Base-by-base conservation (phyloP, 768 basidiomycete species). In the Amanita muscaria region DNA sequence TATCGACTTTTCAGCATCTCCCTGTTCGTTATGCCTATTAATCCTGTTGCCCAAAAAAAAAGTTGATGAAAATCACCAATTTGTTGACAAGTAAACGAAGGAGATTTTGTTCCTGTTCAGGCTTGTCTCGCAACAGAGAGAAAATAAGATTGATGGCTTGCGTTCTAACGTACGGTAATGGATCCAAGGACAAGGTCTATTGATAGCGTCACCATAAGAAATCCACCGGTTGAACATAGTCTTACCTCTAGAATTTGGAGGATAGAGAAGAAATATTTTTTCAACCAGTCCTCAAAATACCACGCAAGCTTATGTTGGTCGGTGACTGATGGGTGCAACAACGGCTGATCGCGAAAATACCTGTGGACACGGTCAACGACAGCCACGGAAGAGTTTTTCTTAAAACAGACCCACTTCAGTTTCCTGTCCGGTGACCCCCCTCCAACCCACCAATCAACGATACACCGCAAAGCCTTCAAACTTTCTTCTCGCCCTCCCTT, bases 391-490 rank as follows among this genome's bases (percentile, higher is more conserved):
- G 14, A 40, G 24, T 48, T 21, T 10, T 10, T 32, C 12, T 24
- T 40, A 19, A 34, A 11, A 69, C 80, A 34, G 11, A 69, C 80
- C 41, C 49, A 92, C 88, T 75, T 88, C 19, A 97, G 73, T 59
- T 98, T 98, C 49, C 88, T 70, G 47, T 74, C 69, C 0, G 91
- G 88, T 15, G 81, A 87, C n/a, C 90, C 90, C 18, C 92, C 93
- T 24, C 91, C 92, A 36, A 86, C 76, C 90, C 92, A 96, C 92
- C 94, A 97, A 74, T 98, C 94, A 24, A 88, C 82, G 47, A 99
- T 72, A 49, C 92, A 94, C 33, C 93, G 73, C 44, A 94, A 58
- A 2, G 93, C 92, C 51, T 93, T 91, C 34, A 96, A 60, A 53
- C 86, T 81, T 66, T 97, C 93, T 40, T 92, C 92, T n/a, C 93